phyloP scores from a whole-genome alignment of 176 grass and related monocot genomes.

The Carex kokanica region DNA sequence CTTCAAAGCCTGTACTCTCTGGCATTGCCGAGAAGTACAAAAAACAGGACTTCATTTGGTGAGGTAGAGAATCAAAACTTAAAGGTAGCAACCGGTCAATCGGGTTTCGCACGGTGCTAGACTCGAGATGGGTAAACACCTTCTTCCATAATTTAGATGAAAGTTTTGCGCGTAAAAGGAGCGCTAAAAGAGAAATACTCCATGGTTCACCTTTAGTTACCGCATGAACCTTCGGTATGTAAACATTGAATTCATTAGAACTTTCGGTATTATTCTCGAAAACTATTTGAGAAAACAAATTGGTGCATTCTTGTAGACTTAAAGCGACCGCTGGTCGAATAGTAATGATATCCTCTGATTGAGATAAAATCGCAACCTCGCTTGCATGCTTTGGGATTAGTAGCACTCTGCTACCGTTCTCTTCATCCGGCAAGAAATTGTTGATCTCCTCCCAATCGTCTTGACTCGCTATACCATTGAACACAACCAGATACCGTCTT shows the following conservation, averaged over 20 bases:
- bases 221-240: background rate
- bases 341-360: background rate
- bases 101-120: background rate
- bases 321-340: background rate
- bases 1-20: background rate
- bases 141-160: conserved; percentile 22
- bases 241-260: background rate
- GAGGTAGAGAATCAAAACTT: conserved; percentile 47
- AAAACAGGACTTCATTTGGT: conserved; percentile 36
- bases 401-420: conserved; percentile 32
- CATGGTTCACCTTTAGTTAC: conserved; percentile 26
- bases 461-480: background rate
- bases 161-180: conserved; percentile 31
- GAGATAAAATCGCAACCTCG: background rate
- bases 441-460: background rate
- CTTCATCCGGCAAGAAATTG: background rate
- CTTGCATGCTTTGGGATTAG: background rate
- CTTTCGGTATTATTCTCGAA: background rate
- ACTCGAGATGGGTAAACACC: conserved; percentile 21
- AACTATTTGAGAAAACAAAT: conserved; percentile 10
- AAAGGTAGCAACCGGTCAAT: conserved; percentile 23
- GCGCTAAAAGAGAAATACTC: conserved; percentile 24
- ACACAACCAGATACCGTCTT: background rate
- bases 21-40: conserved; percentile 45
- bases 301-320: background rate